phyloP scores from a whole-genome alignment of 1,139 yeast genomes.

The Saccharomyces hybrid region DNA sequence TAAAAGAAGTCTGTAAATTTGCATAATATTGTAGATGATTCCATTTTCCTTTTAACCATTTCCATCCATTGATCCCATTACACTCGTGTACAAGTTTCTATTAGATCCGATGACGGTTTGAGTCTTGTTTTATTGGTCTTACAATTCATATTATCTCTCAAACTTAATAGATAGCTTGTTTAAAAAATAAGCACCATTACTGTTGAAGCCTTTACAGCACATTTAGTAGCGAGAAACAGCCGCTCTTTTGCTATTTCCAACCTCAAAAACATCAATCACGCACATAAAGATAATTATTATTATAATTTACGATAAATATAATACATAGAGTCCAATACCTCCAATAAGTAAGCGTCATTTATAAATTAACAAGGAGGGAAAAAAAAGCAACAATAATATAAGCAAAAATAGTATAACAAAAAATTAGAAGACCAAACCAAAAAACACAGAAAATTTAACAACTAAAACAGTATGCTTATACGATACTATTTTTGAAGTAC shows the following conservation, averaged over 20 bases:
- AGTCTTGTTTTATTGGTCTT: too few species aligned
- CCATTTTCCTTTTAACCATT: too few species aligned
- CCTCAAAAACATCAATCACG: not conserved
- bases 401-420: not conserved
- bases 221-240: not conserved
- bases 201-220: too few species aligned
- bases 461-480: not conserved
- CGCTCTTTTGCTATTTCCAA: not conserved
- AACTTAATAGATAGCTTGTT: too few species aligned
- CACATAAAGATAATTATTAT: not conserved
- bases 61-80: too few species aligned
- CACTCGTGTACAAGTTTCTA: too few species aligned
- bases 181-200: too few species aligned
- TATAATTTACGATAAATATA: not conserved
- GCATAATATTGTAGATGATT: too few species aligned
- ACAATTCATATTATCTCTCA: too few species aligned
- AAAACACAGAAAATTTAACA: not conserved
- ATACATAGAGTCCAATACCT: slow-evolving; percentile 1
- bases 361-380: not conserved
- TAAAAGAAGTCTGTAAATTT: too few species aligned
- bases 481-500: slow-evolving; percentile 18
- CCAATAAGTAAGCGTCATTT: not conserved
- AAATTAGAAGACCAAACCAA: slow-evolving; percentile 11
- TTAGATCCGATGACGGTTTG: too few species aligned
- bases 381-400: not conserved